These are phyloP conservation scores for Nemania sp. DNA, from an alignment of 2,329 filamentous ascomycete genomes.

Conservation along the genomic window DNA sequence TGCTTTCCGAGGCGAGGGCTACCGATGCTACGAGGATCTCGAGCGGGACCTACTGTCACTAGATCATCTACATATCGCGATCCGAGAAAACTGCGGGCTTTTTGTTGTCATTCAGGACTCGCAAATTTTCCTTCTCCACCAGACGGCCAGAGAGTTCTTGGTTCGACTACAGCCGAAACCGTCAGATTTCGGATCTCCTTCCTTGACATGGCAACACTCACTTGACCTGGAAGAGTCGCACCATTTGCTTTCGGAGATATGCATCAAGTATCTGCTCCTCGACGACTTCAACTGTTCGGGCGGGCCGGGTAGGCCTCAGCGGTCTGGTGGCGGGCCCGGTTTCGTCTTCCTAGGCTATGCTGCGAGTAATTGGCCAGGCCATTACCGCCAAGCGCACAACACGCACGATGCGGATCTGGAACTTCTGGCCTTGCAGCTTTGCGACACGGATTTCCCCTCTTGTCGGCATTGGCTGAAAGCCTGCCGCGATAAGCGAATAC, in stretches of 20 bases:
- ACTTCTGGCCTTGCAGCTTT: constrained; percentile 15
- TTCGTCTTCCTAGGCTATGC: constrained; percentile 19
- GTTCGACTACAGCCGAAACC: neutral
- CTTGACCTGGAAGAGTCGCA: constrained; percentile 18
- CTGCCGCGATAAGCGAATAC: constrained; percentile 7
- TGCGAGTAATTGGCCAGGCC: constrained; percentile 23
- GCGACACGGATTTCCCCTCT: constrained; percentile 1
- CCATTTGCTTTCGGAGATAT: constrained; percentile 21
- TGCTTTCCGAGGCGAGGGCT: constrained; percentile 44
- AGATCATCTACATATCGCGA: neutral
- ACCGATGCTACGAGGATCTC: constrained; percentile 49
- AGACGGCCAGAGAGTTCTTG: constrained; percentile 28
- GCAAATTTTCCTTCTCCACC: constrained; percentile 22
- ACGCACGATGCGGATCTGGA: neutral
- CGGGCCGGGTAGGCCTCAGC: neutral
- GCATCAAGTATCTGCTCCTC: constrained; percentile 18
- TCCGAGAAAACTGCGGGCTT: constrained; percentile 26
- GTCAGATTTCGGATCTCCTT: neutral
- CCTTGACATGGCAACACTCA: constrained; percentile 19
- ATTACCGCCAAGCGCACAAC: constrained; percentile 17
- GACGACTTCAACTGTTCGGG: neutral
- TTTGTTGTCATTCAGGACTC: constrained; percentile 22
- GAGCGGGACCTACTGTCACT: constrained; percentile 39
- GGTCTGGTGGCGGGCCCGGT: neutral
- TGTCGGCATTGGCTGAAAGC: constrained; percentile 13